Percentiles rank a stretch among this genome's conserved stretches.
Conservation (phyloP, 345 rosid genomes). For the Hibiscus syriacus region DNA sequence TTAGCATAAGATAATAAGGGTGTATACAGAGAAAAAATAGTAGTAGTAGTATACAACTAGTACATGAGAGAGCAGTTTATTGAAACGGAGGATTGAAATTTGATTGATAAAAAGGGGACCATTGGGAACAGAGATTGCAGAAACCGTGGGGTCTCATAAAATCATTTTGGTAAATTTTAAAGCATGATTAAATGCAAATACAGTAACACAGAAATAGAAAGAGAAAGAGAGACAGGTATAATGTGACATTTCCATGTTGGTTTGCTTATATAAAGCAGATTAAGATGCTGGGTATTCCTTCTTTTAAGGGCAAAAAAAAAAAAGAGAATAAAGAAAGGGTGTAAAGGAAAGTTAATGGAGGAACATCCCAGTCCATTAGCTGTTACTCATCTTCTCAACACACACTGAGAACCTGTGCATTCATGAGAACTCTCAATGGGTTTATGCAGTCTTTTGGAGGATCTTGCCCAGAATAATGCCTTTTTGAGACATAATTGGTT, state of each 20-base stretch:
- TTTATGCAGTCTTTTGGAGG: conserved; percentile 99
- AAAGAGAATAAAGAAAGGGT: background rate
- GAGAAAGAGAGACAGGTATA: conserved; percentile 14
- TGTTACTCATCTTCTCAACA: conserved; percentile 96
- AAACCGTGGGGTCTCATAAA: conserved; percentile 30
- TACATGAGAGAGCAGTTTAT: conserved; percentile 11
- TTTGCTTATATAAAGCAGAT: conserved; percentile 53
- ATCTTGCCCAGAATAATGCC: conserved; percentile 82
- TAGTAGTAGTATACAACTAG: background rate
- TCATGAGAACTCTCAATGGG: conserved; percentile 88
- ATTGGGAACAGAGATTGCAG: conserved; percentile 23
- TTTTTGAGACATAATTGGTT: background rate
- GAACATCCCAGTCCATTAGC: conserved; percentile 79
- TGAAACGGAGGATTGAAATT: conserved; percentile 13
- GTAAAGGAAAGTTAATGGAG: conserved; percentile 42
- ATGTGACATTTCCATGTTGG: conserved; percentile 25
- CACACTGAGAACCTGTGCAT: conserved; percentile 83
- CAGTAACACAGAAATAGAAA: conserved; percentile 12
- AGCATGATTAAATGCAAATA: conserved; percentile 19
- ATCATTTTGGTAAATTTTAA: conserved; percentile 28
- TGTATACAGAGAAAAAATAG: background rate
- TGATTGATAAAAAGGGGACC: conserved; percentile 15
- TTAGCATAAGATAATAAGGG: conserved; percentile 16
- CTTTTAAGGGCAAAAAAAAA: conserved; percentile 29
- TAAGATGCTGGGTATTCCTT: conserved; percentile 39